phyloP scores from a whole-genome alignment of 2,329 filamentous ascomycete species.

The Venturia pyrina region DNA sequence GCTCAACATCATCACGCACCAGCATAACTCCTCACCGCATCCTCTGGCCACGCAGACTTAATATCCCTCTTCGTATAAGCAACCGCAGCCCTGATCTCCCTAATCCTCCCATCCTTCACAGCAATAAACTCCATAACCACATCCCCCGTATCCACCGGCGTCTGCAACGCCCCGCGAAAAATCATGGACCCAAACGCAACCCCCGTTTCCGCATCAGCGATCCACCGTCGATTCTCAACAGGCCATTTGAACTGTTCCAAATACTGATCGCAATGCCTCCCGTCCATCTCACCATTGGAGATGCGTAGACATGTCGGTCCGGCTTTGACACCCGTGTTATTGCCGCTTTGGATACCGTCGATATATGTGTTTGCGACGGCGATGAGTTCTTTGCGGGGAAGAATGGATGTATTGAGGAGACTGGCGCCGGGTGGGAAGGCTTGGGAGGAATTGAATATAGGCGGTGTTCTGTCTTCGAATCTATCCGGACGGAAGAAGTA shows the following conservation, averaged over 20 bases:
- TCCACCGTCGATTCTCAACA: neutral
- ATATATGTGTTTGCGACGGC: neutral
- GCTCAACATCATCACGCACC: neutral
- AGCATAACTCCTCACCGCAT: neutral
- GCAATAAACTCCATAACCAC: neutral
- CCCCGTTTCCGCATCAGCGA: neutral
- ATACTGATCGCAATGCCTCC: neutral
- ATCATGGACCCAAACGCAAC: slow-evolving; percentile 1
- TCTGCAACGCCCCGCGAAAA: neutral
- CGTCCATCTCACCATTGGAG: neutral
- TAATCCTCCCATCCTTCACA: slow-evolving; percentile 2
- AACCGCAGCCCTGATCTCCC: neutral
- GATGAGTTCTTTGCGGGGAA: neutral
- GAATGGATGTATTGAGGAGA: neutral
- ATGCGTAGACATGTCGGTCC: neutral
- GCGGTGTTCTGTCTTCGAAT: slow-evolving; percentile 2
- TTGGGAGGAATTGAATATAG: slow-evolving; percentile 1
- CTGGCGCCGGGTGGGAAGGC: neutral
- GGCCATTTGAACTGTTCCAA: neutral
- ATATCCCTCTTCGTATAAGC: neutral
- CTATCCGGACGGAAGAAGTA: neutral
- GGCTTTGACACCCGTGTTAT: neutral
- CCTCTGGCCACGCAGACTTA: neutral
- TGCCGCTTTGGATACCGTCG: neutral
- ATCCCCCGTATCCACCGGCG: neutral